Conservation (phyloP, 768 basidiomycete species). For the Suillus subaureus region DNA sequence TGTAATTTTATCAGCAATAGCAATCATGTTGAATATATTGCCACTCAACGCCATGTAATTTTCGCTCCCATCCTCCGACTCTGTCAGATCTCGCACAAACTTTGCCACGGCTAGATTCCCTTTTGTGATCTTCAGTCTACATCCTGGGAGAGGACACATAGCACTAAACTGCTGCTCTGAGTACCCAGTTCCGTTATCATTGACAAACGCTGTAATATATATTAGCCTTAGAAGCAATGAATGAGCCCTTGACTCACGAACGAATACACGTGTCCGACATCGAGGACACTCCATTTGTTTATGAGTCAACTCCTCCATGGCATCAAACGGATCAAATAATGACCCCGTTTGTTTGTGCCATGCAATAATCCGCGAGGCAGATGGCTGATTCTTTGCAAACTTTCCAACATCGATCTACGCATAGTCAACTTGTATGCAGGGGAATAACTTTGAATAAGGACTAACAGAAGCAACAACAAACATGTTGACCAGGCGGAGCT, state of each 20-base stretch:
- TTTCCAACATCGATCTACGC: conserved; percentile 29
- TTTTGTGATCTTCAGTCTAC: conserved; percentile 43
- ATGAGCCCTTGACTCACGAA: conserved; percentile 31
- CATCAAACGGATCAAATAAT: conserved; percentile 39
- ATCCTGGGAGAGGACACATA: conserved; percentile 40
- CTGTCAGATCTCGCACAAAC: conserved; percentile 42
- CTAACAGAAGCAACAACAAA: conserved; percentile 33
- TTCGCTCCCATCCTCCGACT: conserved; percentile 19
- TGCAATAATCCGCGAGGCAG: conserved; percentile 15
- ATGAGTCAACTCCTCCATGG: conserved; percentile 24
- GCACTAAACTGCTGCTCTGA: conserved; percentile 43
- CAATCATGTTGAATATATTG: conserved; percentile 4
- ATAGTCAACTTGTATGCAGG: background rate
- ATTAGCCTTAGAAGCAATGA: background rate
- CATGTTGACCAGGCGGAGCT: conserved; percentile 28
- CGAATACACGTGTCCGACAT: conserved; percentile 31
- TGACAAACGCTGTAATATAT: conserved; percentile 40
- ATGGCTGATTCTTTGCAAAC: conserved; percentile 18
- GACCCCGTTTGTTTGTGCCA: conserved; percentile 30
- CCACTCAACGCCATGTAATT: conserved; percentile 39
- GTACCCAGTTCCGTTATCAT: conserved; percentile 46
- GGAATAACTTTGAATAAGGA: background rate
- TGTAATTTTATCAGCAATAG: conserved; percentile 12
- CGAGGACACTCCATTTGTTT: conserved; percentile 38
- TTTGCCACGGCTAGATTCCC: conserved; percentile 45